Base-by-base conservation (phyloP, 495 filamentous ascomycete species). In the Parmelia sp. region DNA sequence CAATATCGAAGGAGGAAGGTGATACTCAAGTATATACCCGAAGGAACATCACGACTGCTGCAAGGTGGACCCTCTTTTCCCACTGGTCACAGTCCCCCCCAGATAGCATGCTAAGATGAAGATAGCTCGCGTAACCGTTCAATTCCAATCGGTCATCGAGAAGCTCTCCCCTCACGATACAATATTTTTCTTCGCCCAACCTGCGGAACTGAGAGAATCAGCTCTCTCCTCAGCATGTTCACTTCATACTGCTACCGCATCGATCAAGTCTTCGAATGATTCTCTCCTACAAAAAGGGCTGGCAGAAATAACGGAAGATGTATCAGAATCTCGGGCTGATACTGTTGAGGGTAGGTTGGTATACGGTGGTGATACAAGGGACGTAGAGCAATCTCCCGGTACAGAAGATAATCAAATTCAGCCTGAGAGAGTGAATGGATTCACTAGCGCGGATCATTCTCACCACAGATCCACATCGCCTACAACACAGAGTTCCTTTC, bases 1-100 rank as follows among this genome's bases (percentile, higher is more conserved):
- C 84, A 90, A 62, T 97, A 97, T 71, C 83, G 94, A 31, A 86
- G 92, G 68, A 84, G 91, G 69, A 97, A 92, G 76, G 88, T 97
- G 60, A 77, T 98, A 53, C 83, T 98, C 70, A 96, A 92, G 73
- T 96, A 92, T 71, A 79, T 96, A 60, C 95, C 95, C 4, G 90
- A 96, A 67, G 90, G 88, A 40, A 88, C 92, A 58, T 97, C 93
- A 60, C 83, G 94, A 64, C 79, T 98, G 59, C 75, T 98, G 31
- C 89, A 94, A 88, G 94, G 94, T 96, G 75, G 68, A 68, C 49
- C 66, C 61, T 47, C 19, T 44, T 55, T 60, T 31, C 14, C 23
- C 27, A 53, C n/a, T 12, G n/a, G 27, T 8, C 25, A 36, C 3
- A 25, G 12, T 29, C 39, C 40, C 33, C 60, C 15, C 55, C 56